phyloP scores from a whole-genome alignment of 768 basidiomycete genomes.

The Rubroboletus pulcherrimus region DNA sequence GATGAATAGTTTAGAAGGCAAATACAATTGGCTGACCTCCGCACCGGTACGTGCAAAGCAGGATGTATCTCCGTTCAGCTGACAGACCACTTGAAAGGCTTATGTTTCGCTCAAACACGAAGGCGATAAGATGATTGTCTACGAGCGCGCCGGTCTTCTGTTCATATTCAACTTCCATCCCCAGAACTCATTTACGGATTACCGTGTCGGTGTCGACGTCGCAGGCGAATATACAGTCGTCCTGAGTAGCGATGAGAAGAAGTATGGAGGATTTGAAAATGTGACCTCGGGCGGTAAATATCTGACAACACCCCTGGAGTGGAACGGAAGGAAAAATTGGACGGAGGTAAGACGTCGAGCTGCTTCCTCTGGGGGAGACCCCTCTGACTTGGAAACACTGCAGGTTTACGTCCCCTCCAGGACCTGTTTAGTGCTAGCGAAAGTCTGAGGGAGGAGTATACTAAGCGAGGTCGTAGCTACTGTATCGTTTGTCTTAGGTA shows the following conservation, averaged over 20 bases:
- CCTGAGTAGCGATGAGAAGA: conserved; percentile 80
- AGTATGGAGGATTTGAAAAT: conserved; percentile 89
- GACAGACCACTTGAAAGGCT: conserved; percentile 44
- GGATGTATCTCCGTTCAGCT: neutral
- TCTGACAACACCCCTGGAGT: conserved; percentile 81
- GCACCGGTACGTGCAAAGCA: conserved; percentile 54
- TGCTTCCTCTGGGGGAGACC: neutral
- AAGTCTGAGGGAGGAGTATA: conserved; percentile 2
- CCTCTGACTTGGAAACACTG: neutral
- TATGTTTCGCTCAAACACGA: conserved; percentile 95
- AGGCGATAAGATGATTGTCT: conserved; percentile 87
- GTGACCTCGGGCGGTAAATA: conserved; percentile 59
- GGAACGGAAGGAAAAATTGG: conserved; percentile 93
- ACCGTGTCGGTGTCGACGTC: conserved; percentile 84
- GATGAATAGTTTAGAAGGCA: conserved; percentile 84
- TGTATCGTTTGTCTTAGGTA: no score
- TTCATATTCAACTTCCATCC: conserved; percentile 99
- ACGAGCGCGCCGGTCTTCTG: conserved; percentile 87
- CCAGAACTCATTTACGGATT: conserved; percentile 86
- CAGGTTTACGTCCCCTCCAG: conserved; percentile 33
- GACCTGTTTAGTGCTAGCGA: conserved; percentile 31
- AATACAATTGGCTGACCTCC: conserved; percentile 80
- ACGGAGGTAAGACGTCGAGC: conserved; percentile 55
- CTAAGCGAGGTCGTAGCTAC: no score
- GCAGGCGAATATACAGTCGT: conserved; percentile 82